Base-by-base conservation (phyloP, 371 early-diverging fungal species). In the Fennellomyces sp. region DNA sequence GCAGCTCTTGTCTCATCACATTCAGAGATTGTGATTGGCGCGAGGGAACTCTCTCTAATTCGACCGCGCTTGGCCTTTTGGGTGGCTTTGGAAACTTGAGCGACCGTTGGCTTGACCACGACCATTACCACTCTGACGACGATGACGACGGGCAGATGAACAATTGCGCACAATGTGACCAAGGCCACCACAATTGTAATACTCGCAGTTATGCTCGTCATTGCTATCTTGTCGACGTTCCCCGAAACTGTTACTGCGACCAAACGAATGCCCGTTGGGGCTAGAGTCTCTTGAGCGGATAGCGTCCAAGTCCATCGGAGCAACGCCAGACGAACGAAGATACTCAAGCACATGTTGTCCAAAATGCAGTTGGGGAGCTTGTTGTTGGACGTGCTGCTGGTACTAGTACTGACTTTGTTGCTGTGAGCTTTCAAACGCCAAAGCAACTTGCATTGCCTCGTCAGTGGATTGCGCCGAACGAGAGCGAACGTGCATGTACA, bases 131-230 rank as follows among this genome's bases (percentile, higher is more conserved):
- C 48, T 13, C 13, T 48, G 48, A 13, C 29, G 52, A 33, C 38
- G n/a, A 15, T 38, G 13, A 28, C 31, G 21, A 4, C 52, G 52
- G 3, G 28, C 4, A 2, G 52, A 52, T 2, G 29, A 31, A 33
- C 52, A 52, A 5, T 21, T 10, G 21, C 52, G 52, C 15, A 31
- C 28, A 17, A 52, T 52, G 52, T 52, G 52, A 11, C 52, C 17
- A 3, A 28, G 2, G 6, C 52, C 52, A 12, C 52, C 17, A 19
- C 48, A 48, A 13, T 48, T 48, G 21, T 21, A 48, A 19, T 13
- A 38, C 6, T 38, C 48, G 15, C 19, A 21, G 3, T 48, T 19
- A 48, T 48, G 3, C 5, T 48, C 19, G 13, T 48, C 25, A 13
- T 6, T 19, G 21, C 12, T 38, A 38, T 38, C 12, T 38, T 3